phyloP scores from a whole-genome alignment of 2,329 filamentous ascomycete genomes.

The Sporothrix brasiliensis region DNA sequence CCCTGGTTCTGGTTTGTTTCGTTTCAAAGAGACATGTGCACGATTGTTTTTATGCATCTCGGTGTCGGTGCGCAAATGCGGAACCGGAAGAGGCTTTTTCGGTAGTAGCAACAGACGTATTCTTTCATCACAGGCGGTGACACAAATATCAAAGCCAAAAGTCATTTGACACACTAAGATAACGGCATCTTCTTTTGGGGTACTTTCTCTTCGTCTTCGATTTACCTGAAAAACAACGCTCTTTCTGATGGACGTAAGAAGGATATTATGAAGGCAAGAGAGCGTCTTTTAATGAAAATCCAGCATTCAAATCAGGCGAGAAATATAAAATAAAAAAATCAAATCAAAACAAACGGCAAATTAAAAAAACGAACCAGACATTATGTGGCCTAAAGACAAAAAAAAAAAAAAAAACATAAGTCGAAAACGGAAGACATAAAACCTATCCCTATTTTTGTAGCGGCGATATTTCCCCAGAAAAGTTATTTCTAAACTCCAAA shows the following conservation, averaged over 20 bases:
- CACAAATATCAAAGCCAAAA: not conserved
- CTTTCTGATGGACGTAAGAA: not conserved
- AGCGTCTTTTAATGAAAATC: not conserved
- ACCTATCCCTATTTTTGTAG: constrained; percentile 5
- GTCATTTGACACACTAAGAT: not conserved
- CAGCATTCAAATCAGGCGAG: too few relatives aligned
- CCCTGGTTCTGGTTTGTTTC: not conserved
- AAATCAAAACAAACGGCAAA: not conserved
- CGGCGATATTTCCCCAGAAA: not conserved
- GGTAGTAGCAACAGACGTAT: not conserved
- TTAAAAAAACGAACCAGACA: not conserved
- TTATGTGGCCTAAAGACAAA: not conserved
- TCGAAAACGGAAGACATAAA: not conserved
- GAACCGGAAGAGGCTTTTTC: not conserved
- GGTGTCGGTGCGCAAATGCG: not conserved
- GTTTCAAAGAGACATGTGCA: constrained; percentile 15
- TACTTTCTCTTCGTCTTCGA: constrained; percentile 8
- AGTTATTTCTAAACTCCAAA: not conserved
- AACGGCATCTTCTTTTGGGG: constrained; percentile 24
- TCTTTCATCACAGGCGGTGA: not conserved
- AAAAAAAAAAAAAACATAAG: not conserved
- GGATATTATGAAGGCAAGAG: too few relatives aligned
- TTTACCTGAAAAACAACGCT: not conserved
- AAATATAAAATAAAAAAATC: constrained; percentile 11
- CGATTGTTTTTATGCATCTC: not conserved